phyloP scores from a whole-genome alignment of 2,329 filamentous ascomycete genomes.

The Boeremia exigua region DNA sequence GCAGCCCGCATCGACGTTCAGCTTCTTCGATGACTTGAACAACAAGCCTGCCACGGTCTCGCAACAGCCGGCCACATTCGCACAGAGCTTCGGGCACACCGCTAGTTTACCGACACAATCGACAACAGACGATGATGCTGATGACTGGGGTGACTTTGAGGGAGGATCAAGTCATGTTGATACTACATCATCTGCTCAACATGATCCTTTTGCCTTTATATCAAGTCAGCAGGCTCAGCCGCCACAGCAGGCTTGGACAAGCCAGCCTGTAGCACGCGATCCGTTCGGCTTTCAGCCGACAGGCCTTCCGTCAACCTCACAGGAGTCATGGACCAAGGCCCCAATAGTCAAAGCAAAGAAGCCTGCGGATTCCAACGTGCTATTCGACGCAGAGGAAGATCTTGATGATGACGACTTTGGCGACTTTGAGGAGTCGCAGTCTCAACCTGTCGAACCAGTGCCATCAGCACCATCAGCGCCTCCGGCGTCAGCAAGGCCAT shows the following conservation, averaged over 20 bases:
- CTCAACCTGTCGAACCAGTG: neutral
- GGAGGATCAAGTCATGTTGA: slow-evolving; percentile 30
- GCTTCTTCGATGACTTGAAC: slow-evolving; percentile 44
- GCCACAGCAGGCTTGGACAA: slow-evolving; percentile 17
- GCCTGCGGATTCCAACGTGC: slow-evolving; percentile 45
- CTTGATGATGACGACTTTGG: slow-evolving; percentile 48
- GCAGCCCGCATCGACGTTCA: slow-evolving; percentile 33
- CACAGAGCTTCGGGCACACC: slow-evolving; percentile 14
- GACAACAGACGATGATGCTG: slow-evolving; percentile 31
- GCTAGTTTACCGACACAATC: neutral
- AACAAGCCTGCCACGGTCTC: slow-evolving; percentile 18
- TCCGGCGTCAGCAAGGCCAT: neutral
- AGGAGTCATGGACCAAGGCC: slow-evolving; percentile 33
- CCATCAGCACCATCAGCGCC: slow-evolving; percentile 6
- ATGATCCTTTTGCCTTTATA: slow-evolving; percentile 28
- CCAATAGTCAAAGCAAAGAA: slow-evolving; percentile 41
- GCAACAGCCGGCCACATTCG: slow-evolving; percentile 20
- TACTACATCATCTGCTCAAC: slow-evolving; percentile 18
- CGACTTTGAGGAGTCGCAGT: slow-evolving; percentile 40
- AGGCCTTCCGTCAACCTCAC: slow-evolving; percentile 8
- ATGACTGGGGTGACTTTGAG: slow-evolving; percentile 53
- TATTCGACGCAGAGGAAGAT: slow-evolving; percentile 50
- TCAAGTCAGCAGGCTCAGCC: slow-evolving; percentile 18
- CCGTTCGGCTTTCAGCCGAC: slow-evolving; percentile 17
- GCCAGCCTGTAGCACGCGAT: slow-evolving; percentile 13